Evolutionary conservation across 306 rosid genomes (phyloP).

Genomic region (cucumber (Cucumis sativus)): Cucumber_9930_V3 NC_026657.2:8132001-8132500

Average conservation of each 20-base stretch:
- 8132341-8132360: not conserved
- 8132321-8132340: not conserved
- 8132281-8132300: not conserved
- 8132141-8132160: not conserved
- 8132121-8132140: not conserved
- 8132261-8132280: not conserved
- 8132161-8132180: not conserved
- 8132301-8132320: not conserved
- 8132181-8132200: not conserved
- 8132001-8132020: not conserved
- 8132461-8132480: not conserved
- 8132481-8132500: slow-evolving; percentile 50
- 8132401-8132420: not conserved
- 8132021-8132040: not conserved
- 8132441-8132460: not conserved
- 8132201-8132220: not conserved
- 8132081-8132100: not conserved
- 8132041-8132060: not conserved
- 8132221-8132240: not conserved
- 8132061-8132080: not conserved
- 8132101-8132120: not conserved
- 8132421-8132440: not conserved
- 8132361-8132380: not conserved
- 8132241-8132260: not conserved
- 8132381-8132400: not conserved